A percentile compares a stretch with the other conserved stretches of the same genome.
Evolutionary conservation across 768 basidiomycete genomes (phyloP).

Genomic region (Flagelloscypha sp.): DNA sequence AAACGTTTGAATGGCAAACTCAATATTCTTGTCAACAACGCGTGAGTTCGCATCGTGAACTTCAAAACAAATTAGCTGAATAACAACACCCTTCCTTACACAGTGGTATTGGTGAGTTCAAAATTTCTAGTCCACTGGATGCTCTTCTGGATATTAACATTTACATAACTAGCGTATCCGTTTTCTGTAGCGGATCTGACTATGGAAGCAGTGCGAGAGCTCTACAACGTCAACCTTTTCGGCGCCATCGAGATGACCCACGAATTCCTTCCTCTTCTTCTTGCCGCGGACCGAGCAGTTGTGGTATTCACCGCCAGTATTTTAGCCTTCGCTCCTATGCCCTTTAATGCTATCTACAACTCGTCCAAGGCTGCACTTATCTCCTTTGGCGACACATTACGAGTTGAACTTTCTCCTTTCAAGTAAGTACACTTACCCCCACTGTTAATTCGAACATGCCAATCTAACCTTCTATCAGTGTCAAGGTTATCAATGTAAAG

Average conservation of each 20-base stretch:
- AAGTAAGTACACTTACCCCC: slow-evolving; percentile 11
- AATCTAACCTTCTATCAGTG: no score
- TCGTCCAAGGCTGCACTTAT: slow-evolving; percentile 2
- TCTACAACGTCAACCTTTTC: slow-evolving; percentile 22
- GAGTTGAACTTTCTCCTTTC: slow-evolving; percentile 19
- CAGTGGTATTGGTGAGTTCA: slow-evolving; percentile 9
- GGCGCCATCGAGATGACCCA: slow-evolving; percentile 16
- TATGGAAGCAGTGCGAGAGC: slow-evolving; percentile 10
- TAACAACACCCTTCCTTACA: neutral
- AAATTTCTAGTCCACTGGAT: neutral
- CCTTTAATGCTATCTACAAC: neutral
- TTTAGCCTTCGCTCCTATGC: neutral
- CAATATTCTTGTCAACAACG: slow-evolving; percentile 16
- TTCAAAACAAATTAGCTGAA: neutral
- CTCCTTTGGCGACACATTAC: neutral
- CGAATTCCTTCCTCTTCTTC: slow-evolving; percentile 17
- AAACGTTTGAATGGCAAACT: slow-evolving; percentile 11
- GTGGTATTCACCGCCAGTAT: slow-evolving; percentile 19
- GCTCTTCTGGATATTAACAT: no score
- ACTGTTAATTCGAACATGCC: no score
- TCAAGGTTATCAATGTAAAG: no score
- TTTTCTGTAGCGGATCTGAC: slow-evolving; percentile 14
- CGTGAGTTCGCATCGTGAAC: slow-evolving; percentile 4
- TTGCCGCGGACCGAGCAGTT: slow-evolving; percentile 15
- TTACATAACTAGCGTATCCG: slow-evolving; percentile 7